Evolutionary conservation across 805 yeast genomes (phyloP).

Genomic region (Starmerella floricola): DNA sequence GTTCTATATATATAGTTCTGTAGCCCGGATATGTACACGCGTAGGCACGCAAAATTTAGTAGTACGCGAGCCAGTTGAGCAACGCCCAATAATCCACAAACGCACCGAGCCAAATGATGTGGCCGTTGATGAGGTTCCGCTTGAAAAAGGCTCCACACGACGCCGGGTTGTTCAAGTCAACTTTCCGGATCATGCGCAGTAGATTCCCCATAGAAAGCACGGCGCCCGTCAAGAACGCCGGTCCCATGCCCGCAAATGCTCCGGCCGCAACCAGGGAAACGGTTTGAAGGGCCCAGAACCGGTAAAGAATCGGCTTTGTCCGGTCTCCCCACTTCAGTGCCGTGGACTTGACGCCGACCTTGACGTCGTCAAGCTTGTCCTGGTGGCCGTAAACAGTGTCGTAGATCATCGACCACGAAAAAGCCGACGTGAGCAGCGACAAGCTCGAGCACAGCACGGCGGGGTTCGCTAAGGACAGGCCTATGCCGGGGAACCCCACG

Average conservation of each 20-base stretch:
- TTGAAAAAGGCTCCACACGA: slow-evolving; percentile 76
- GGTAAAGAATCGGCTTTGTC: slow-evolving; percentile 57
- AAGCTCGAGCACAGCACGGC: slow-evolving; percentile 35
- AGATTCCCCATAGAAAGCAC: slow-evolving; percentile 59
- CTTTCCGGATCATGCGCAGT: slow-evolving; percentile 53
- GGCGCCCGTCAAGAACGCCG: slow-evolving; percentile 60
- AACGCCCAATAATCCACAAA: slow-evolving; percentile 29
- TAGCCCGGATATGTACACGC: not conserved
- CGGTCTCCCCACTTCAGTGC: slow-evolving; percentile 88
- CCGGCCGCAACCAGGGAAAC: slow-evolving; percentile 58
- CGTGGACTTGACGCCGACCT: slow-evolving; percentile 88
- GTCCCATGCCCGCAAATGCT: slow-evolving; percentile 65
- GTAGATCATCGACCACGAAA: slow-evolving; percentile 88
- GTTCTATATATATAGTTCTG: no score
- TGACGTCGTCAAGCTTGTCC: slow-evolving; percentile 76
- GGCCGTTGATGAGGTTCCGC: slow-evolving; percentile 58
- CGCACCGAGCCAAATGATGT: slow-evolving; percentile 29
- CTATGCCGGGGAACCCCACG: slow-evolving; percentile 93
- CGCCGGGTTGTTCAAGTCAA: slow-evolving; percentile 65
- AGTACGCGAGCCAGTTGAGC: slow-evolving; percentile 1
- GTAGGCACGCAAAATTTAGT: not conserved
- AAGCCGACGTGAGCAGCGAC: slow-evolving; percentile 64
- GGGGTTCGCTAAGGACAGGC: slow-evolving; percentile 61
- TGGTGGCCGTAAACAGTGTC: slow-evolving; percentile 97
- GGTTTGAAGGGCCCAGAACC: slow-evolving; percentile 56